phyloP scores from a whole-genome alignment of 2,329 filamentous ascomycete genomes.

The Thielaviopsis punctulata region DNA sequence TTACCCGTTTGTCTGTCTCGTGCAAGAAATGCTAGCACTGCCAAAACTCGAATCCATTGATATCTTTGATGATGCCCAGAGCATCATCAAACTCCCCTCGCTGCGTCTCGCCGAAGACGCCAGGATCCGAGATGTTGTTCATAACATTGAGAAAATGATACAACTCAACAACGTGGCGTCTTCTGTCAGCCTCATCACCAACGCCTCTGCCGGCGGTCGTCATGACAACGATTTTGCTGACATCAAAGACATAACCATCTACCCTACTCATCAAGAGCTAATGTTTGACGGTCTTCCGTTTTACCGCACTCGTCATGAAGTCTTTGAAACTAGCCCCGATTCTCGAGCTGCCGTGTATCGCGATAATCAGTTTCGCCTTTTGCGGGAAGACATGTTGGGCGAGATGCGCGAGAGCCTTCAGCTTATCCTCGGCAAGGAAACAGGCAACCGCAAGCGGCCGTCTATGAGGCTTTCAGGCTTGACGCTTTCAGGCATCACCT shows the following conservation, averaged over 20 bases:
- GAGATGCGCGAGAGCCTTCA: slow-evolving; percentile 47
- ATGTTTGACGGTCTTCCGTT: slow-evolving; percentile 33
- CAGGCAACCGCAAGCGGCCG: slow-evolving; percentile 23
- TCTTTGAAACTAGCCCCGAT: slow-evolving; percentile 22
- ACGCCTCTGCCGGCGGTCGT: slow-evolving; percentile 38
- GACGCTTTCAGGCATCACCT: slow-evolving; percentile 22
- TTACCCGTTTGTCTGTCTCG: background rate
- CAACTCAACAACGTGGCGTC: background rate
- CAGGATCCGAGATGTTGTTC: background rate
- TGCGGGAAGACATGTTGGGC: slow-evolving; percentile 53
- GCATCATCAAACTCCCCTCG: no score
- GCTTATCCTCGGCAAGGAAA: slow-evolving; percentile 28
- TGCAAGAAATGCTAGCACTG: background rate
- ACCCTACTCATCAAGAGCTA: slow-evolving; percentile 51
- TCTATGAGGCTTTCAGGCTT: slow-evolving; percentile 24
- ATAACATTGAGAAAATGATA: slow-evolving; percentile 1
- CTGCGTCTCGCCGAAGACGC: background rate
- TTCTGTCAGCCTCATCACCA: background rate
- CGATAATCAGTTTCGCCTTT: slow-evolving; percentile 55
- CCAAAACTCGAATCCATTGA: background rate
- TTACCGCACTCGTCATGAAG: slow-evolving; percentile 33
- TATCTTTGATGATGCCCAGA: background rate
- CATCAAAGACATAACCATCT: slow-evolving; percentile 42
- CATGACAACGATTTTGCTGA: slow-evolving; percentile 57
- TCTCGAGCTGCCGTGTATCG: slow-evolving; percentile 33